Conservation (phyloP, 1,284 basidiomycete species). For the Mrakiaceae sp. region DNA sequence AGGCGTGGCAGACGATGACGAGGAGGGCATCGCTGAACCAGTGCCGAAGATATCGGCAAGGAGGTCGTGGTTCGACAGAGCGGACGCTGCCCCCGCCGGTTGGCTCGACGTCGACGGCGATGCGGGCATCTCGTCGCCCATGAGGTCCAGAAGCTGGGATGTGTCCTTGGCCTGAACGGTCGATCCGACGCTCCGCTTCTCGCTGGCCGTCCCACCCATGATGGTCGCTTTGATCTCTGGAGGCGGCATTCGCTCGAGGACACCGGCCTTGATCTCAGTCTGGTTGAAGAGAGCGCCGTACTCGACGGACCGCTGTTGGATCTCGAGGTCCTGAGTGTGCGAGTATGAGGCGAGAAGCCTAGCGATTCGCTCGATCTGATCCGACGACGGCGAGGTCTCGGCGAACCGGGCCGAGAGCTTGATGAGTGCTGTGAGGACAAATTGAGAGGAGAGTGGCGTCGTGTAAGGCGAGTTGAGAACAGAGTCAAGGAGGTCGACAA, state of each 20-base stretch:
- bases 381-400: conserved; percentile 40
- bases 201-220: conserved; percentile 45
- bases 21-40: conserved; percentile 30
- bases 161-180: conserved; percentile 60
- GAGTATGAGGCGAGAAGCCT: conserved; percentile 66
- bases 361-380: conserved; percentile 65
- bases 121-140: conserved; percentile 51
- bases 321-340: conserved; percentile 79
- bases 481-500: conserved; percentile 76
- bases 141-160: conserved; percentile 53
- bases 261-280: conserved; percentile 70
- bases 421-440: conserved; percentile 76
- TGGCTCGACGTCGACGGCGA: conserved; percentile 18
- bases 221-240: conserved; percentile 92
- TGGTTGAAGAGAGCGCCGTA: conserved; percentile 69
- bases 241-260: conserved; percentile 95
- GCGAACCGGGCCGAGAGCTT: conserved; percentile 71
- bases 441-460: conserved; percentile 83
- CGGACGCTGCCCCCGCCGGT: conserved; percentile 28
- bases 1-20: conserved; percentile 37
- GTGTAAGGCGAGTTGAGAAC: conserved; percentile 90
- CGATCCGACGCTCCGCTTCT: conserved; percentile 79
- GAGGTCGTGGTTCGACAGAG: conserved; percentile 73
- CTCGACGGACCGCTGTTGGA: conserved; percentile 93
- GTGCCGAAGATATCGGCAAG: conserved; percentile 87